These are phyloP conservation scores for Calycina herbarum DNA, from an alignment of 2,329 filamentous ascomycete genomes.

Conservation along the genomic window DNA sequence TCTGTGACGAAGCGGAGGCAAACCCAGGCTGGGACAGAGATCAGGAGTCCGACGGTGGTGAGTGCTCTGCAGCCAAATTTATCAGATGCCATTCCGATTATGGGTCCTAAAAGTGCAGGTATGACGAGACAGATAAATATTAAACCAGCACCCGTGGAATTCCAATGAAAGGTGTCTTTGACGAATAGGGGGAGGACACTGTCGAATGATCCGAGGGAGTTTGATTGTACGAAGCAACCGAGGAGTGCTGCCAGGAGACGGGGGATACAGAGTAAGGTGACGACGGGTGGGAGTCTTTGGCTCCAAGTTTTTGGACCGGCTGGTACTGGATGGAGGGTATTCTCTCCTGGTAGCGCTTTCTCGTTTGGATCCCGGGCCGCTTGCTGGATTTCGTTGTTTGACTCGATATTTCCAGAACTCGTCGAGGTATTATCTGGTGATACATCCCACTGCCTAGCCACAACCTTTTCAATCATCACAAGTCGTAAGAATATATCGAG, in stretches of 20 bases:
- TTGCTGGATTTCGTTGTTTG: neutral
- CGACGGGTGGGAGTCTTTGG: constrained; percentile 34
- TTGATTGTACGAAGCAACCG: constrained; percentile 47
- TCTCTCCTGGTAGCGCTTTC: neutral
- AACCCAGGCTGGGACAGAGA: constrained; percentile 58
- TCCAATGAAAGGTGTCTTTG: constrained; percentile 53
- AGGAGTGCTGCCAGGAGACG: constrained; percentile 43
- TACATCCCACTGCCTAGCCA: constrained; percentile 49
- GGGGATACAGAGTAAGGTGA: constrained; percentile 42
- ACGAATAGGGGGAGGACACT: constrained; percentile 56
- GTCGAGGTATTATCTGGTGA: neutral
- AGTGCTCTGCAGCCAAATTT: constrained; percentile 61
- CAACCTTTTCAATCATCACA: constrained; percentile 56
- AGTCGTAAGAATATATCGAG: constrained; percentile 56
- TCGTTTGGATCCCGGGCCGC: neutral
- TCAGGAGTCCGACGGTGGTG: constrained; percentile 57
- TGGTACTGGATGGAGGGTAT: neutral
- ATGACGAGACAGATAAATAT: constrained; percentile 59
- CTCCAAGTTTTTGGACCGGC: constrained; percentile 11
- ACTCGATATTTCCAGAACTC: neutral
- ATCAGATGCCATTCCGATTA: constrained; percentile 51
- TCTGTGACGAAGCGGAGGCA: constrained; percentile 63
- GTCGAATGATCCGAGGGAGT: constrained; percentile 54
- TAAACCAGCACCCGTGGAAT: constrained; percentile 55
- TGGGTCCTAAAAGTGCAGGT: constrained; percentile 58